A percentile compares a stretch with the other conserved stretches of the same genome.
These are phyloP conservation scores for Chrysoporthe austroafricana DNA, from an alignment of 2,329 filamentous ascomycete species.

Conservation along the genomic window DNA sequence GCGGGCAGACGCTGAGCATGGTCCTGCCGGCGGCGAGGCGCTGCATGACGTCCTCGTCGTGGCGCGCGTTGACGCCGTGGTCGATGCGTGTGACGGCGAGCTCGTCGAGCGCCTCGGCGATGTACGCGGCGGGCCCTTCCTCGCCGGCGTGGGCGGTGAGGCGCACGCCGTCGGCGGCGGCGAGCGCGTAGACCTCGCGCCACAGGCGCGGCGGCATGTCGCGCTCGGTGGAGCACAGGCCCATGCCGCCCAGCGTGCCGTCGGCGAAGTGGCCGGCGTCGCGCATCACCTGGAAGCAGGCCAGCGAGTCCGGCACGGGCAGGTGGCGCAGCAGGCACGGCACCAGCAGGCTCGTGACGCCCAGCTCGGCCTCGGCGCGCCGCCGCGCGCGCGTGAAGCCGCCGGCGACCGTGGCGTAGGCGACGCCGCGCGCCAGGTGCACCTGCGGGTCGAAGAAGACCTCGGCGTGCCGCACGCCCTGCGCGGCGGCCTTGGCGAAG, in stretches of 20 bases:
- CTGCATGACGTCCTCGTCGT: constrained; percentile 62
- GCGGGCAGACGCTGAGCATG: constrained; percentile 72
- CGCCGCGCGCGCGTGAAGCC: constrained; percentile 65
- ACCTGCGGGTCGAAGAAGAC: constrained; percentile 84
- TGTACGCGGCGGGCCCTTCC: constrained; percentile 71
- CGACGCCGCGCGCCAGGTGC: constrained; percentile 66
- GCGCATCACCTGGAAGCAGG: constrained; percentile 48
- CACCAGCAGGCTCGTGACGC: constrained; percentile 67
- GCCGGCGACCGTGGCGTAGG: constrained; percentile 64
- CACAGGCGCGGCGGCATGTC: constrained; percentile 58
- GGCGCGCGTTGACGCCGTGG: constrained; percentile 69
- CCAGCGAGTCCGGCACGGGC: constrained; percentile 59
- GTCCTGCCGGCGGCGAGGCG: constrained; percentile 60
- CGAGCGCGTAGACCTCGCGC: constrained; percentile 62
- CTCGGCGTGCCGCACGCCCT: constrained; percentile 74
- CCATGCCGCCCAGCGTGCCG: constrained; percentile 34
- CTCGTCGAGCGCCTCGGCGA: constrained; percentile 64
- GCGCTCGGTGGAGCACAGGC: constrained; percentile 37
- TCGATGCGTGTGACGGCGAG: constrained; percentile 71
- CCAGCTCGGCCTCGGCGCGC: constrained; percentile 65
- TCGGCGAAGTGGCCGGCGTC: constrained; percentile 50
- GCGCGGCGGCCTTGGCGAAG: constrained; percentile 64
- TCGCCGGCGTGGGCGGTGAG: constrained; percentile 79
- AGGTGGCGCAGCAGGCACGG: constrained; percentile 75
- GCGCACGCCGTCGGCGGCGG: constrained; percentile 54